Evolutionary conservation across 1,284 basidiomycete species (phyloP).

Genomic region (Amylostereum areolatum): DNA sequence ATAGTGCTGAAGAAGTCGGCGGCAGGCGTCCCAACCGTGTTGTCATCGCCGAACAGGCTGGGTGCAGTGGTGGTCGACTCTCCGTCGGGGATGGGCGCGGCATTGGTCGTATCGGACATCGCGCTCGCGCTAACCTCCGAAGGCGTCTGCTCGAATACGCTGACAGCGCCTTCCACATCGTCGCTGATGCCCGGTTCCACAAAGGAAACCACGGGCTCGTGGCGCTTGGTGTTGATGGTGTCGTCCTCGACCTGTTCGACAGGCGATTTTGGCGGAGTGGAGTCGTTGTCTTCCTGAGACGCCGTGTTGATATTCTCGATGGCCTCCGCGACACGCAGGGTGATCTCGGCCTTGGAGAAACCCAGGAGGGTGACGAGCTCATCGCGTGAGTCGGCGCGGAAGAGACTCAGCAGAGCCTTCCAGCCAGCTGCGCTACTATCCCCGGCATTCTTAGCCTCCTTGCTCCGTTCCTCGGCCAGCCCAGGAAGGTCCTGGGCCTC

Average conservation of each 20-base stretch:
- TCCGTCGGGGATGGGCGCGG: conserved; percentile 56
- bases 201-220: conserved; percentile 74
- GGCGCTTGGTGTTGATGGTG: conserved; percentile 35
- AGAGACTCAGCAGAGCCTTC: conserved; percentile 87
- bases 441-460: conserved; percentile 26
- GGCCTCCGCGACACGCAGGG: conserved; percentile 75
- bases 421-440: too few species aligned
- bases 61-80: conserved; percentile 79
- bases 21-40: conserved; percentile 38
- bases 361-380: conserved; percentile 90
- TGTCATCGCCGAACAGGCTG: conserved; percentile 85
- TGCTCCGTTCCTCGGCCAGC: conserved; percentile 60
- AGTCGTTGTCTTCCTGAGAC: conserved; percentile 18
- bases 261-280: conserved; percentile 25
- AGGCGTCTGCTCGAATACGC: conserved; percentile 51
- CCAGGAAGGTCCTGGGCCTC: conserved; percentile 54
- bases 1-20: conserved; percentile 90
- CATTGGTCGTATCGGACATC: conserved; percentile 59
- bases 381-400: conserved; percentile 84
- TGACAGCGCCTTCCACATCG: conserved; percentile 39
- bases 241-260: conserved; percentile 33
- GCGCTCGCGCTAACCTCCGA: conserved; percentile 67
- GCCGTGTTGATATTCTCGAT: conserved; percentile 65
- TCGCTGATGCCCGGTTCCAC: conserved; percentile 51
- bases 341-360: conserved; percentile 88